Percentiles rank a stretch among this genome's conserved stretches.
phyloP scores from a whole-genome alignment of 2,329 filamentous ascomycete genomes.

The Xylaria sp. region DNA sequence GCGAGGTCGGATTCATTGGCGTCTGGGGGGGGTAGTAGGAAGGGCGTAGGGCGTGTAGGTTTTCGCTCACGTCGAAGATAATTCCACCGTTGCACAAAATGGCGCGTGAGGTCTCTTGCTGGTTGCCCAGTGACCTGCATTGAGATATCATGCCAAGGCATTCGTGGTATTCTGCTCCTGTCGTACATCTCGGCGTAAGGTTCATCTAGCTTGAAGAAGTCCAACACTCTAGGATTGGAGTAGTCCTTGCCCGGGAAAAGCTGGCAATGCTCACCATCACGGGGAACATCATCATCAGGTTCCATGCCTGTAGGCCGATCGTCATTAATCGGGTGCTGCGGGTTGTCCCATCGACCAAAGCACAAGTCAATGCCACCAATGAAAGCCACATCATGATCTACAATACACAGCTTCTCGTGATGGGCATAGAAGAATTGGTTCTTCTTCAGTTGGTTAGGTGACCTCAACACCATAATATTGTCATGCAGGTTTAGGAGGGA shows the following conservation, averaged over 20 bases:
- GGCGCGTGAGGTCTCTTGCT: conserved; percentile 89
- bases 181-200: conserved; percentile 99
- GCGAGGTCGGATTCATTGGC: conserved; percentile 88
- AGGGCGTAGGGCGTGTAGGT: conserved; percentile 91
- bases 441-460: conserved; percentile 97
- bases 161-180: conserved; percentile 84
- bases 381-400: conserved; percentile 96
- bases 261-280: conserved; percentile 93
- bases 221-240: conserved; percentile 93
- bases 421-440: conserved; percentile 99
- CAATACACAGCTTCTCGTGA: conserved; percentile 96
- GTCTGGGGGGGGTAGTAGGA: conserved; percentile 91
- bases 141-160: conserved; percentile 98
- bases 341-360: conserved; percentile 97
- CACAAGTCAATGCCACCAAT: conserved; percentile 96
- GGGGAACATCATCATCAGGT: conserved; percentile 73
- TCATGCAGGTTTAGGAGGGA: conserved; percentile 94
- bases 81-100: conserved; percentile 98
- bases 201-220: conserved; percentile 92
- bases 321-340: conserved; percentile 88
- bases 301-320: conserved; percentile 97
- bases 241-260: conserved; percentile 98
- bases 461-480: conserved; percentile 95
- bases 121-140: conserved; percentile 99
- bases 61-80: conserved; percentile 93